A percentile compares a stretch with the other conserved stretches of the same genome.
Evolutionary conservation across 2,329 filamentous ascomycete genomes (phyloP).

Genomic region (Fusarium sp.): DNA sequence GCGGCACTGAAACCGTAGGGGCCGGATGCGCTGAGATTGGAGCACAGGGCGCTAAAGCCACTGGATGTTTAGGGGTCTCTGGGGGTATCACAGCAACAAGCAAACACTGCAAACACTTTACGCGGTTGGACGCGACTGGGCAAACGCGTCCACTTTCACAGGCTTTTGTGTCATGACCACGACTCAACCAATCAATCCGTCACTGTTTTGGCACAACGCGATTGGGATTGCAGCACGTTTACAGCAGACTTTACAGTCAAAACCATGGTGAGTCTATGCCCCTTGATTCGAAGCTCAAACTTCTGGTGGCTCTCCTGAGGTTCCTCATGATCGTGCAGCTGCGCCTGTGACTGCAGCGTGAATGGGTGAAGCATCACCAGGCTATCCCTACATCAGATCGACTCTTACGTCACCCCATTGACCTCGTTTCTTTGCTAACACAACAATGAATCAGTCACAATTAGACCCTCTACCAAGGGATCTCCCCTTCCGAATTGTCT

Average conservation of each 20-base stretch:
- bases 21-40: conserved; percentile 19
- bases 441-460: conserved; percentile 81
- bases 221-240: conserved; percentile 27
- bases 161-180: conserved; percentile 20
- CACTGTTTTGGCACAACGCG: conserved; percentile 21
- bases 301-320: neutral
- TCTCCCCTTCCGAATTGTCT: conserved; percentile 94
- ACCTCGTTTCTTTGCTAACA: conserved; percentile 6
- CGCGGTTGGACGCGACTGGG: conserved; percentile 53
- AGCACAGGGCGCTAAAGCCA: conserved; percentile 30
- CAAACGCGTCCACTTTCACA: conserved; percentile 33
- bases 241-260: conserved; percentile 15
- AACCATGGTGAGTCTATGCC: conserved; percentile 40
- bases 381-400: conserved; percentile 4
- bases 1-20: conserved; percentile 44
- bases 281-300: neutral
- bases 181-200: conserved; percentile 36
- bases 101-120: conserved; percentile 55
- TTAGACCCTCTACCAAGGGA: conserved; percentile 87
- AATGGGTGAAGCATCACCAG: conserved; percentile 25
- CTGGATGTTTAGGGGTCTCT: conserved; percentile 22
- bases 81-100: conserved; percentile 41
- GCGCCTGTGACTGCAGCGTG: neutral
- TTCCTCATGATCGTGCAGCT: conserved; percentile 8
- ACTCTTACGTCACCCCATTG: conserved; percentile 1